Evolutionary conservation across 2,329 filamentous ascomycete species (phyloP).

Genomic region (Penicillium janthinellum): DNA sequence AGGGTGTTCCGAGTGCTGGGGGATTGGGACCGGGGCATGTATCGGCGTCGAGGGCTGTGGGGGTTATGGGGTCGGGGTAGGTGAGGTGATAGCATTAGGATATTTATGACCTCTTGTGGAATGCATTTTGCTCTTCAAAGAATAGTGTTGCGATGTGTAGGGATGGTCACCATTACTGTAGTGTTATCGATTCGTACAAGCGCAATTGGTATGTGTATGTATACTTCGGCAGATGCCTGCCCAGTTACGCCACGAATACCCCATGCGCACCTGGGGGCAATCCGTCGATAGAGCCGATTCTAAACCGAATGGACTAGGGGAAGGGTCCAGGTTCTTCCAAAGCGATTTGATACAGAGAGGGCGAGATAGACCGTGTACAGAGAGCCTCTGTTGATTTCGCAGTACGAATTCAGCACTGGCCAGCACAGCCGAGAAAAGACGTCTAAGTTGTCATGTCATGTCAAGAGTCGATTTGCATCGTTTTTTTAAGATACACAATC

Average conservation of each 20-base stretch:
- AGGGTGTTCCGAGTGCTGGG: not conserved
- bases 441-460: conserved; percentile 38
- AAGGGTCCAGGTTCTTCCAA: not conserved
- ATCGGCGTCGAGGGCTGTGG: not conserved
- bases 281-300: not conserved
- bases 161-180: not conserved
- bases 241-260: not conserved
- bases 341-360: no score
- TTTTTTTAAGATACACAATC: conserved; percentile 45
- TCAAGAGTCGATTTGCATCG: conserved; percentile 43
- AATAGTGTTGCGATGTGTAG: not conserved
- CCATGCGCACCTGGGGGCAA: not conserved
- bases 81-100: not conserved
- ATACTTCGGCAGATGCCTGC: not conserved
- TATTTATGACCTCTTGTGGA: not conserved
- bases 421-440: conserved; percentile 8
- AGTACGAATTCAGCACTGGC: not conserved
- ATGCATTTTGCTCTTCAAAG: not conserved
- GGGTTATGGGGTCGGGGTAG: not conserved
- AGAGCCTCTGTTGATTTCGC: not conserved
- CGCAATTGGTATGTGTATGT: not conserved
- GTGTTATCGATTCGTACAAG: no score
- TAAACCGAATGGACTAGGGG: not conserved
- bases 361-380: not conserved
- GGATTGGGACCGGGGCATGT: not conserved